Evolutionary conservation across 2,329 filamentous ascomycete genomes (phyloP).

Genomic region (Passalora sequoiae): DNA sequence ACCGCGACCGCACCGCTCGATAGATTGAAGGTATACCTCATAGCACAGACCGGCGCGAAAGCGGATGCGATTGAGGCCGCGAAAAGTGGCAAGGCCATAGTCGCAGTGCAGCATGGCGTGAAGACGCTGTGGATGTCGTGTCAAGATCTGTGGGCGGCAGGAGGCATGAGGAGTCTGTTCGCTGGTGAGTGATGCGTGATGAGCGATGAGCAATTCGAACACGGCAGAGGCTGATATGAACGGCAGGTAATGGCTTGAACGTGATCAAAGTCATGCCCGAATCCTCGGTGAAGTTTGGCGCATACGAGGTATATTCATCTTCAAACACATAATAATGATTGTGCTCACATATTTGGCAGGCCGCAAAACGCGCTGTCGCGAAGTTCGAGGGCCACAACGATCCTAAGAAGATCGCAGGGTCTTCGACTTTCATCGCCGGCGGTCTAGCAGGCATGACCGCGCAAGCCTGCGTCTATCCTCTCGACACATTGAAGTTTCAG

Average conservation of each 20-base stretch:
- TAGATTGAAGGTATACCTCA: conserved; percentile 93
- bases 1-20: conserved; percentile 95
- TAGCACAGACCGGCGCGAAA: conserved; percentile 70
- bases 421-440: conserved; percentile 85
- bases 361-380: conserved; percentile 80
- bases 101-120: conserved; percentile 60
- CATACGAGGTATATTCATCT: conserved; percentile 65
- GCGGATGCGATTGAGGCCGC: conserved; percentile 59
- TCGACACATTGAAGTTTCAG: conserved; percentile 77
- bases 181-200: conserved; percentile 65
- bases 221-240: no score
- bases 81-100: conserved; percentile 63
- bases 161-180: conserved; percentile 84
- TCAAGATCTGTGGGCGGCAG: conserved; percentile 75
- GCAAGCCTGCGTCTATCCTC: conserved; percentile 90
- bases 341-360: conserved; percentile 41
- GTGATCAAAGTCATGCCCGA: conserved; percentile 98
- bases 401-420: conserved; percentile 69
- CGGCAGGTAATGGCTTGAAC: conserved; percentile 90
- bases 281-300: conserved; percentile 96
- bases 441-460: conserved; percentile 90
- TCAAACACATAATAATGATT: background rate
- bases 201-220: no score
- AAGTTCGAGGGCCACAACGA: conserved; percentile 84
- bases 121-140: conserved; percentile 68